Conservation (phyloP, 257 asterid genomes). For the Solanum corneliomulleri region DNA sequence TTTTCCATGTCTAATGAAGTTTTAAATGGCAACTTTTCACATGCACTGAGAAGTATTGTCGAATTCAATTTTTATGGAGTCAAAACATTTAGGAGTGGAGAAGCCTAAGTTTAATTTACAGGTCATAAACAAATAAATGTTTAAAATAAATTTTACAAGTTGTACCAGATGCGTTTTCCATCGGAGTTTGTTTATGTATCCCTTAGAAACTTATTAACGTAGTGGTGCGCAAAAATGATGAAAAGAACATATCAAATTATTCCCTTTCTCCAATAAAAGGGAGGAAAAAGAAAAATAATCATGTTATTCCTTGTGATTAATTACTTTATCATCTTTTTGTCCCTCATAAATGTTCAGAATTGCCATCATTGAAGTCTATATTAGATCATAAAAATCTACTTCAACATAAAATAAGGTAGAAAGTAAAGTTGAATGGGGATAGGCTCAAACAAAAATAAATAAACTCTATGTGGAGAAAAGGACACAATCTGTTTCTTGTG, state of each 20-base stretch:
- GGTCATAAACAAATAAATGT: neutral
- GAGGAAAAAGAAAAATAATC: neutral
- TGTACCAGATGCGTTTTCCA: neutral
- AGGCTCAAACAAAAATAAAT: neutral
- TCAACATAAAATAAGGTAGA: neutral
- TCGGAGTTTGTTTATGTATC: neutral
- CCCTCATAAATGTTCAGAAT: neutral
- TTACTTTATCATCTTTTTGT: neutral
- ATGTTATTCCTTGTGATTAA: neutral
- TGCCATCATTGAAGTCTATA: neutral
- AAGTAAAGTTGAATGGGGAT: neutral
- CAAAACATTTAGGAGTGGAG: neutral
- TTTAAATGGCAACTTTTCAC: neutral
- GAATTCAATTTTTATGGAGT: neutral
- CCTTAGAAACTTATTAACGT: neutral
- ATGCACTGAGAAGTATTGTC: neutral
- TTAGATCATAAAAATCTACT: neutral
- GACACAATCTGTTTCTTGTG: neutral
- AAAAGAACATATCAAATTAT: neutral
- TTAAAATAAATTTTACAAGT: neutral
- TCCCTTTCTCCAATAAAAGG: neutral
- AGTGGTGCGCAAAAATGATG: neutral
- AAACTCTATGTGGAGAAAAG: neutral
- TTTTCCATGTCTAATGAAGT: neutral
- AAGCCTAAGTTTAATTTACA: neutral